These are phyloP conservation scores for Citrullus colocynthis DNA, from an alignment of 306 rosid genomes.

Conservation along the genomic window DNA sequence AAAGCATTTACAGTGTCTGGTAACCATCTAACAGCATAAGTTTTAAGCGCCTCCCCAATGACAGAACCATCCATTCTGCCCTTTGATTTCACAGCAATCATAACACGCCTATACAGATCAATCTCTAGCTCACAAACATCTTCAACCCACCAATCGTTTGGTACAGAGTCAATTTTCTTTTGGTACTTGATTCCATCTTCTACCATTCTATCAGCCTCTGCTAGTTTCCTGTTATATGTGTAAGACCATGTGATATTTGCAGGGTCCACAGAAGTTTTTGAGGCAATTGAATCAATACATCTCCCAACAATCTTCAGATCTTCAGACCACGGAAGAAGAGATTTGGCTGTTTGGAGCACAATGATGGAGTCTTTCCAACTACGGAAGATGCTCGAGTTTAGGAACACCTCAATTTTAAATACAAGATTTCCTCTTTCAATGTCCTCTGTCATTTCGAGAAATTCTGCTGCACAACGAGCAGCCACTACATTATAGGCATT, in stretches of 20 bases:
- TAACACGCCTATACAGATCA: constrained; percentile 72
- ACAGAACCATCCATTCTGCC: constrained; percentile 91
- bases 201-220: constrained; percentile 40
- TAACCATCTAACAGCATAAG: constrained; percentile 79
- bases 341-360: constrained; percentile 81
- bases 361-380: constrained; percentile 97
- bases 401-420: constrained; percentile 87
- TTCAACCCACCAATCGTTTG: constrained; percentile 99
- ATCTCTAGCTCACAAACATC: constrained; percentile 93
- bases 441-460: constrained; percentile 86
- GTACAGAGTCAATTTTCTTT: constrained; percentile 49
- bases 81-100: constrained; percentile 74
- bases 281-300: constrained; percentile 91
- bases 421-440: constrained; percentile 71
- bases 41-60: constrained; percentile 86
- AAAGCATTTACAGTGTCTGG: constrained; percentile 79
- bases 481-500: constrained; percentile 96
- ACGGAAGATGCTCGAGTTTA: constrained; percentile 77
- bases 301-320: constrained; percentile 81
- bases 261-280: constrained; percentile 84
- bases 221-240: constrained; percentile 63
- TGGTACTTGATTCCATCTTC: constrained; percentile 39
- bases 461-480: constrained; percentile 91
- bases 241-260: constrained; percentile 78
- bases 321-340: constrained; percentile 90